These are phyloP conservation scores for Diplodia sapinea DNA, from an alignment of 2,329 filamentous ascomycete species.

Conservation along the genomic window DNA sequence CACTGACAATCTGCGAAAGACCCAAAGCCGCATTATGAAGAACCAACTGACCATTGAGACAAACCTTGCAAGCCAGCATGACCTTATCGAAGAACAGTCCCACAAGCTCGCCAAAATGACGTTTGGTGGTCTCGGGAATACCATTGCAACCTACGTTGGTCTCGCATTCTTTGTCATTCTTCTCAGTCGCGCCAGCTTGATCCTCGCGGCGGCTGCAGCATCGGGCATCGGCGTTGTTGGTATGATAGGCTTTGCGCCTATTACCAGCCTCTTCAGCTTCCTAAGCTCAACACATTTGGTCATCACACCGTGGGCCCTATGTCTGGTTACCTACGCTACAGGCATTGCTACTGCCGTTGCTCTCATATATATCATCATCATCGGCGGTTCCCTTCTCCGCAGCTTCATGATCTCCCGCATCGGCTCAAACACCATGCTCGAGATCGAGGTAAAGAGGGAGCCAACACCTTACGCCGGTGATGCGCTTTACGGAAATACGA, in stretches of 20 bases:
- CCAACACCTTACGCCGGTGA: background rate
- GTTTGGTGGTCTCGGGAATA: background rate
- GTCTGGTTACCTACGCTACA: background rate
- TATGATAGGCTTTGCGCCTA: background rate
- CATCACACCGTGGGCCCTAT: background rate
- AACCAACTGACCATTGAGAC: background rate
- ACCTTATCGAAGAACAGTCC: conserved; percentile 24
- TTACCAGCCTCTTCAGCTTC: background rate
- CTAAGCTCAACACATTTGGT: too few species aligned
- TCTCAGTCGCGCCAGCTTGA: conserved; percentile 4
- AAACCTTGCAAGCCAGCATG: conserved; percentile 9
- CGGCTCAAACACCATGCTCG: background rate
- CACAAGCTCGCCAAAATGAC: conserved; percentile 13
- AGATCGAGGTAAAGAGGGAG: conserved; percentile 14
- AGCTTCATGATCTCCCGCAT: background rate
- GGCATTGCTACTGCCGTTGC: background rate
- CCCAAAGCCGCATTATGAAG: conserved; percentile 19
- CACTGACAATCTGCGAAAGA: background rate
- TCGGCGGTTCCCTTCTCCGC: background rate
- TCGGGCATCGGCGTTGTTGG: background rate
- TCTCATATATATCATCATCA: background rate
- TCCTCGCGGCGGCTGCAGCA: conserved; percentile 13
- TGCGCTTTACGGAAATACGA: too few species aligned
- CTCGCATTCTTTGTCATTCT: conserved; percentile 13
- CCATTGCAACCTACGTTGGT: conserved; percentile 10